Evolutionary conservation across 768 basidiomycete species (phyloP).

Genomic region (Lactifluus subvellereus): DNA sequence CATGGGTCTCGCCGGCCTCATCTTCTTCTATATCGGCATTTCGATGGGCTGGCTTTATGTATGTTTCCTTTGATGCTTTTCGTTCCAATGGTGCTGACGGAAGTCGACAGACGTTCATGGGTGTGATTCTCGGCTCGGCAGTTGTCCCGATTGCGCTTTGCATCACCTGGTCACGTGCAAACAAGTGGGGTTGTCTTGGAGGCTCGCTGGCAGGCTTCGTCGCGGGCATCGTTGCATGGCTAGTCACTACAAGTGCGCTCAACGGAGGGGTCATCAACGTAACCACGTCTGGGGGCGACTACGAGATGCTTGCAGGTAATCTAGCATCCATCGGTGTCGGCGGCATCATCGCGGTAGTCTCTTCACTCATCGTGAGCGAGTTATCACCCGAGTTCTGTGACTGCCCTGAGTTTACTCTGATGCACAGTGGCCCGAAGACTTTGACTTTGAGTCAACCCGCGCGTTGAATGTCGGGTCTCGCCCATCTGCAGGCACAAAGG

Average conservation of each 20-base stretch:
- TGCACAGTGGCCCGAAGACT: slow-evolving; percentile 70
- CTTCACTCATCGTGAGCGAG: slow-evolving; percentile 55
- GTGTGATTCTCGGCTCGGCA: slow-evolving; percentile 75
- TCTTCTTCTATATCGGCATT: slow-evolving; percentile 87
- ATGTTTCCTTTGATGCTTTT: slow-evolving; percentile 28
- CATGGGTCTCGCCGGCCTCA: slow-evolving; percentile 77
- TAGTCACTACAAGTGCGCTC: slow-evolving; percentile 68
- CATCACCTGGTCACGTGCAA: slow-evolving; percentile 81
- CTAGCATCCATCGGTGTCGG: slow-evolving; percentile 80
- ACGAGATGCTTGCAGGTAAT: slow-evolving; percentile 84
- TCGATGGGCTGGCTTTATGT: slow-evolving; percentile 94
- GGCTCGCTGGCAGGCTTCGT: slow-evolving; percentile 67
- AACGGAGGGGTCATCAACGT: slow-evolving; percentile 72
- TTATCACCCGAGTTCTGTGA: neutral
- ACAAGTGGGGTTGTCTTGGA: slow-evolving; percentile 76
- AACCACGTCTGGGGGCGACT: slow-evolving; percentile 36
- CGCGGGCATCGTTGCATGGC: slow-evolving; percentile 74
- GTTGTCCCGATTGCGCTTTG: slow-evolving; percentile 85
- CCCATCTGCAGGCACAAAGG: slow-evolving; percentile 23
- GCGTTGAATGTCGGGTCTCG: slow-evolving; percentile 54
- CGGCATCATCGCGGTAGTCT: slow-evolving; percentile 61
- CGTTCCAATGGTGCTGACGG: neutral
- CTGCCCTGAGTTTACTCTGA: neutral
- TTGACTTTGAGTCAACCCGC: slow-evolving; percentile 74
- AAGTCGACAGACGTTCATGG: slow-evolving; percentile 68